Conservation (phyloP, 768 basidiomycete species). For the Lentinula aciculospora region DNA sequence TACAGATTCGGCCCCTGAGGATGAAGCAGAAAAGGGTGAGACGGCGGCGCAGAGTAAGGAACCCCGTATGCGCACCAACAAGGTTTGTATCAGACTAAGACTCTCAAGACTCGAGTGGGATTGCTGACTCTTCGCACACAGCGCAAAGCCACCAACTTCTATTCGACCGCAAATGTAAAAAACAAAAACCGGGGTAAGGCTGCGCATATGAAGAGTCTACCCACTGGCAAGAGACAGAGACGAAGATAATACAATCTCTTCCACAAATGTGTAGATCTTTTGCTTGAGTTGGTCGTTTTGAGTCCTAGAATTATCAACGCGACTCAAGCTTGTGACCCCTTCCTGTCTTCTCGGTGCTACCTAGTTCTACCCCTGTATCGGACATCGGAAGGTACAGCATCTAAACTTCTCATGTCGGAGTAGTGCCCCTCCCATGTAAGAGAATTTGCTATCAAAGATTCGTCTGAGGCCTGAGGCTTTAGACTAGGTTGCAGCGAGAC, state of each 20-base stretch:
- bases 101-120: neutral
- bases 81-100: conserved; percentile 38
- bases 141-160: conserved; percentile 91
- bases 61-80: conserved; percentile 89
- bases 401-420: neutral
- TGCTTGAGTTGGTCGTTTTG: no score
- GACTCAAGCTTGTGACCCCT: no score
- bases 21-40: conserved; percentile 4
- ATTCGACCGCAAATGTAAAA: conserved; percentile 78
- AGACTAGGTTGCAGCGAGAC: neutral
- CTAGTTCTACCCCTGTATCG: neutral
- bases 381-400: neutral
- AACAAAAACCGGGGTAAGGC: conserved; percentile 74
- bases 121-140: conserved; percentile 20
- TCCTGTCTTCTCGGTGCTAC: no score
- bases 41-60: conserved; percentile 43
- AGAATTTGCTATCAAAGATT: neutral
- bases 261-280: no score
- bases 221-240: conserved; percentile 39
- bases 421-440: neutral
- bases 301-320: no score
- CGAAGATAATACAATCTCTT: no score
- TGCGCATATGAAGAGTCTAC: conserved; percentile 50
- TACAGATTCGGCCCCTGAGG: neutral
- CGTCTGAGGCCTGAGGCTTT: neutral